Evolutionary conservation across 164 flowering plant species (phyloP), one percentile per base, ranked within the genome.

Genomic region (Houttuynia cordata): DNA sequence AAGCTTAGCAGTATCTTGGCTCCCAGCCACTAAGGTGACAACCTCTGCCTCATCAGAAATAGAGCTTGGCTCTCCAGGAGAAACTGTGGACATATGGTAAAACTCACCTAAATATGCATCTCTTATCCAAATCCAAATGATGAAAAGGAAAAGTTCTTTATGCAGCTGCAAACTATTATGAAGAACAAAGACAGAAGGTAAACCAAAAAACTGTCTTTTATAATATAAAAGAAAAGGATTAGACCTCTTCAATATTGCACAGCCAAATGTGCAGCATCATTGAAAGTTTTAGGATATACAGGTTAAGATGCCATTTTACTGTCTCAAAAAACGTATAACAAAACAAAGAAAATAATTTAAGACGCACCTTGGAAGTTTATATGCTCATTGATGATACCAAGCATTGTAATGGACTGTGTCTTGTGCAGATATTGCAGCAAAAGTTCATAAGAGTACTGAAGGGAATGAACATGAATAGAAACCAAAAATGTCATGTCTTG

Each of bases 361-460:
- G 34, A 39, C 51, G 24, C 73, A 87, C 95, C 96, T 80, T 83
- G 81, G 64, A 91, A 91, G 70, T 86, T 88, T 51, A 94, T 91
- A 60, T 73, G 97, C 75, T 94, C 99, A 70, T 94, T 94, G 71
- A 94, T 76, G 61, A 91, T 76, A 58, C 96, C 97, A 73, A 94
- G 96, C 75, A 91, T 83, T 8, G 78, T 77, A 54, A 80, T 79
- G 61, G 96, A 83, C 60, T 88, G 81, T 13, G 91, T 75, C 70
- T 79, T 91, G 72, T 85, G 99, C 42, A 94, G 75, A 75, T 85
- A 88, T 75, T 88, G 96, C 68, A 88, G 78, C 63, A 94, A 82
- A 53, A 94, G 86, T 59, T 91, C 93, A 67, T 87, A 83, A 23
- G 97, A 83, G 65, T 91, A 87, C 99, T 94, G 81, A 52, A 42